These are phyloP conservation scores for Aspergillus versicolor DNA, from an alignment of 2,329 filamentous ascomycete genomes.

Conservation along the genomic window DNA sequence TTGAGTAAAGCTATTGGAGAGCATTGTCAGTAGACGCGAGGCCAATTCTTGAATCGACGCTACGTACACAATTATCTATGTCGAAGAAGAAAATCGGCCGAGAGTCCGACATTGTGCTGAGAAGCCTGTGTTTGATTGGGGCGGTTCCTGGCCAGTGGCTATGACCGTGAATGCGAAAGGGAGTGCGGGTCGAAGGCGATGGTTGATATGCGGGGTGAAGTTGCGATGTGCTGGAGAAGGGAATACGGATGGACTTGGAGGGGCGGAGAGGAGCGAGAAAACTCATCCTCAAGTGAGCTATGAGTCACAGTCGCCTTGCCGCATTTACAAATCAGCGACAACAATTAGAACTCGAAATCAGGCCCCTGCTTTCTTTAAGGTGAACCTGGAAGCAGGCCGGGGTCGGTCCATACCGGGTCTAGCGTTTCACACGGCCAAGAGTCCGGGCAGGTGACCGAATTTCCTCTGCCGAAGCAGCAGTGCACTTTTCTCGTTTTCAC, in stretches of 20 bases:
- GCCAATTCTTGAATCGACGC: not conserved
- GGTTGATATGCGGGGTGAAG: not conserved
- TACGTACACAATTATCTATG: slow-evolving; percentile 87
- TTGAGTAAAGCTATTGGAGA: slow-evolving; percentile 68
- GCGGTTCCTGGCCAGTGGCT: slow-evolving; percentile 24
- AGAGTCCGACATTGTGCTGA: slow-evolving; percentile 30
- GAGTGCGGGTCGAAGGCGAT: slow-evolving; percentile 1
- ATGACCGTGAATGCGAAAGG: slow-evolving; percentile 11
- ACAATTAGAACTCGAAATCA: not conserved
- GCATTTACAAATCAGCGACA: not conserved
- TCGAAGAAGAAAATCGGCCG: slow-evolving; percentile 74
- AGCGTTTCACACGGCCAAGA: slow-evolving; percentile 14
- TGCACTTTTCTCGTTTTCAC: not conserved
- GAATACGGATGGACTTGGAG: not conserved
- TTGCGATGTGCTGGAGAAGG: not conserved
- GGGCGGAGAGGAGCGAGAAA: not conserved
- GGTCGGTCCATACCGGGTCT: slow-evolving; percentile 14
- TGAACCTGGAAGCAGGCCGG: not conserved
- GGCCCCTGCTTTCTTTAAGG: not conserved
- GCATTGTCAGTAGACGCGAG: slow-evolving; percentile 13
- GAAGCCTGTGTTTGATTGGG: slow-evolving; percentile 2
- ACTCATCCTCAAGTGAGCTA: not conserved
- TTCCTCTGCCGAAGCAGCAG: slow-evolving; percentile 10
- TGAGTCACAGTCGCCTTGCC: slow-evolving; percentile 1
- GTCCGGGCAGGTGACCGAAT: slow-evolving; percentile 3